A percentile compares a stretch with the other conserved stretches of the same genome.
Evolutionary conservation across 768 basidiomycete genomes (phyloP).

Genomic region (Tricholoma furcatifolium): DNA sequence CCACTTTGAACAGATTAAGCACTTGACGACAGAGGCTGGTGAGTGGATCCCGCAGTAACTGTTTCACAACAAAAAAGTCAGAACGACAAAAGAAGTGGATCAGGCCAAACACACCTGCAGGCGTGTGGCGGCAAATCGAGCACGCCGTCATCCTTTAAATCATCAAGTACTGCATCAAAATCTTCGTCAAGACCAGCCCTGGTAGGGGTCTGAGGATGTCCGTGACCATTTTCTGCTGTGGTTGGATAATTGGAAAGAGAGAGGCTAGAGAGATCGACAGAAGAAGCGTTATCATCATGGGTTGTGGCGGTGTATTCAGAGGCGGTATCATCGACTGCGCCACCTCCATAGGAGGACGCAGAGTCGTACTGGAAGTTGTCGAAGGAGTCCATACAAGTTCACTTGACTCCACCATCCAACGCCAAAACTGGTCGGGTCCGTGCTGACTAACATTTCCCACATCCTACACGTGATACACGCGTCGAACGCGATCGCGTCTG

Average conservation of each 20-base stretch:
- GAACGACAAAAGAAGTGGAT: conserved; percentile 9
- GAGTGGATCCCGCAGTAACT: conserved; percentile 99
- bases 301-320: conserved; percentile 80
- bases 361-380: conserved; percentile 87
- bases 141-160: conserved; percentile 77
- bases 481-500: no score
- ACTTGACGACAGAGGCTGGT: conserved; percentile 96
- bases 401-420: conserved; percentile 8
- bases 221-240: conserved; percentile 39
- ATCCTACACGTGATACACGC: background rate
- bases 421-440: conserved; percentile 1
- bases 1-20: conserved; percentile 89
- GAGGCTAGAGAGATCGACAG: conserved; percentile 65
- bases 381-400: conserved; percentile 76
- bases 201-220: conserved; percentile 33
- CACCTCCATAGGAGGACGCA: conserved; percentile 76
- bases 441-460: conserved; percentile 9
- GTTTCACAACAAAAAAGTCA: conserved; percentile 13
- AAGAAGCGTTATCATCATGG: conserved; percentile 47
- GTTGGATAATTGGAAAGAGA: conserved; percentile 65
- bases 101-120: conserved; percentile 69
- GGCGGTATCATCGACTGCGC: conserved; percentile 76
- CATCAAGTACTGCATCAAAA: conserved; percentile 87
- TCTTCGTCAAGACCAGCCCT: conserved; percentile 66
- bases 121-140: conserved; percentile 90